These are phyloP conservation scores for Pichia kluyveri DNA, from an alignment of 805 yeast genomes.

Conservation along the genomic window DNA sequence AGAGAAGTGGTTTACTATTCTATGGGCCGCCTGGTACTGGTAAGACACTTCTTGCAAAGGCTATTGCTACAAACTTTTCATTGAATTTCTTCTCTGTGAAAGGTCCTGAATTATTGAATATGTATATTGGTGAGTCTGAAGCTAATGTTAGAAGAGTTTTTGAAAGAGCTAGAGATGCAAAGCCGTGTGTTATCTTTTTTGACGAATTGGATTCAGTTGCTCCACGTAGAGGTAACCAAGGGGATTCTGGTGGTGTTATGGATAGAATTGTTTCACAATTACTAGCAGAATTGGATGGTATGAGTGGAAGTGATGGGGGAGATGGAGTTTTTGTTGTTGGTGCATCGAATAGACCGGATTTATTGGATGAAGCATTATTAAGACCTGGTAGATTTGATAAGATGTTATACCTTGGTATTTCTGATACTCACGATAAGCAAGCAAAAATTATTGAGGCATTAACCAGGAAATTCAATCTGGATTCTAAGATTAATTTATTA, in stretches of 20 bases:
- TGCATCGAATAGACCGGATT: constrained; percentile 96
- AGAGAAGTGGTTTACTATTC: constrained; percentile 86
- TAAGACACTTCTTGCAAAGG: constrained; percentile 90
- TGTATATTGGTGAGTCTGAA: constrained; percentile 98
- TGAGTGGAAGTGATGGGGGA: constrained; percentile 71
- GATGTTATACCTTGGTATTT: constrained; percentile 85
- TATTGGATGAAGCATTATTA: constrained; percentile 85
- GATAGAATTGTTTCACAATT: constrained; percentile 95
- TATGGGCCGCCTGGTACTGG: constrained; percentile 99
- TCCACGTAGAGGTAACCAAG: constrained; percentile 96
- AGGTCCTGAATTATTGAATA: constrained; percentile 92
- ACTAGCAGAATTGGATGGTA: constrained; percentile 91
- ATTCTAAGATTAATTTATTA: constrained; percentile 47
- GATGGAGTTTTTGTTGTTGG: constrained; percentile 97
- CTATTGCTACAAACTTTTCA: constrained; percentile 92
- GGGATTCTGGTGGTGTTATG: constrained; percentile 99
- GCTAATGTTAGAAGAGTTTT: constrained; percentile 94
- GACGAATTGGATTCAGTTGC: constrained; percentile 98
- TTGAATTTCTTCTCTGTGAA: constrained; percentile 92
- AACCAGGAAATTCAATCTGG: constrained; percentile 70
- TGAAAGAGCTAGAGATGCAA: constrained; percentile 91
- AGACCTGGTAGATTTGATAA: constrained; percentile 96
- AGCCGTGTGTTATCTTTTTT: constrained; percentile 94
- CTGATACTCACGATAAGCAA: constrained; percentile 88
- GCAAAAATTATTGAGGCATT: constrained; percentile 77